Percentiles rank a stretch among this genome's conserved stretches.
These are phyloP conservation scores for Phaeoacremonium minimum DNA, from an alignment of 2,329 filamentous ascomycete genomes.

Conservation along the genomic window DNA sequence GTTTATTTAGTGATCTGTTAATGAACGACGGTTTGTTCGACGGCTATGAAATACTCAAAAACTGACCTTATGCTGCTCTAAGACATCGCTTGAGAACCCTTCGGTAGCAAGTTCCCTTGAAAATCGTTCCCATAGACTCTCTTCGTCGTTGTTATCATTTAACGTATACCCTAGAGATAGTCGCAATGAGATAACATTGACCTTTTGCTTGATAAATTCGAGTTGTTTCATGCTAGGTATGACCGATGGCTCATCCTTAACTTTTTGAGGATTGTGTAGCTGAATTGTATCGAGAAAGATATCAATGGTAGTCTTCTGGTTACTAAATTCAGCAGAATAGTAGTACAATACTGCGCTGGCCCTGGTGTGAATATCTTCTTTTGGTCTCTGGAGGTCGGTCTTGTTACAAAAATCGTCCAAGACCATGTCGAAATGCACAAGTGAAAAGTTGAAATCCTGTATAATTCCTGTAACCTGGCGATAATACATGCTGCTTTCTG, in stretches of 20 bases:
- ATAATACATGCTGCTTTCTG: conserved; percentile 34
- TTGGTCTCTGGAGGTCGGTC: conserved; percentile 18
- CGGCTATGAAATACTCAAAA: no score
- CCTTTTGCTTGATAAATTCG: conserved; percentile 55
- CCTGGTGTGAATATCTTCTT: no score
- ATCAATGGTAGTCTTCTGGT: conserved; percentile 49
- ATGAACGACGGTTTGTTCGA: no score
- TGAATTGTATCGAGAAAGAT: conserved; percentile 56
- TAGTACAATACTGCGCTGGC: conserved; percentile 30
- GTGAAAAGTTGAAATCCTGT: conserved; percentile 49
- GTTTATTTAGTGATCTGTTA: no score
- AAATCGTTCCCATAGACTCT: conserved; percentile 55
- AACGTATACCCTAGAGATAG: conserved; percentile 38
- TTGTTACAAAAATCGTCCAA: conserved; percentile 40
- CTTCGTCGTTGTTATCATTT: conserved; percentile 33
- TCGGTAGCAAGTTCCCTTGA: conserved; percentile 51
- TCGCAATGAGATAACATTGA: conserved; percentile 51
- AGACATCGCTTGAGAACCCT: conserved; percentile 51
- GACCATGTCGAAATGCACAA: conserved; percentile 50
- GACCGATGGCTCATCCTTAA: conserved; percentile 20
- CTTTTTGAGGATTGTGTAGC: conserved; percentile 39
- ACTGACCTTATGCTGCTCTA: conserved; percentile 53
- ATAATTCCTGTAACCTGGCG: conserved; percentile 48
- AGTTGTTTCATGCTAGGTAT: conserved; percentile 34
- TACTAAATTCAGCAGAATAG: conserved; percentile 42